Percentiles rank a stretch among this genome's conserved stretches.
Conservation (phyloP, 371 early-diverging fungal species). For the Entomophthora muscae region DNA sequence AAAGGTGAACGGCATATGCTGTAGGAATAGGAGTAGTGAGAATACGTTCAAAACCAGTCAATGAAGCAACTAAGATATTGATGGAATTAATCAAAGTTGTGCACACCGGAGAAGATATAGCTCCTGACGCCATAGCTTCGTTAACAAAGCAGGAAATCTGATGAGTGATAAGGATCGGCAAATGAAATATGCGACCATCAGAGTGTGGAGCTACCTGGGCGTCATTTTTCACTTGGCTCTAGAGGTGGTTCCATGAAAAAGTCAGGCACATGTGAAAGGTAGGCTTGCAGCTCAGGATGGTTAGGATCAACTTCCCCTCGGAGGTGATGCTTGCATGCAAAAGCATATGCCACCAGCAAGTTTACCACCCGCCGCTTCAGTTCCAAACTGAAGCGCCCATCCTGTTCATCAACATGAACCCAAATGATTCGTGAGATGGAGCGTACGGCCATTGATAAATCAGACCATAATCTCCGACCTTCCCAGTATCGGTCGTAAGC, state of each 20-base stretch:
- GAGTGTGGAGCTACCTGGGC: background rate
- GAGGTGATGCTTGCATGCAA: slow-evolving; percentile 49
- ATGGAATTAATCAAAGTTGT: background rate
- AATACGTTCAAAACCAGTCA: slow-evolving; percentile 43
- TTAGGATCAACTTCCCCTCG: slow-evolving; percentile 41
- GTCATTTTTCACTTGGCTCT: background rate
- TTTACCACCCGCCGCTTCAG: slow-evolving; percentile 50
- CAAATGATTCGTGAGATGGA: slow-evolving; percentile 43
- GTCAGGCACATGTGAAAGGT: slow-evolving; percentile 23
- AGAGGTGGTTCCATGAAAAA: background rate
- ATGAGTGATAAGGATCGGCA: background rate
- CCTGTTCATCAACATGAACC: slow-evolving; percentile 31
- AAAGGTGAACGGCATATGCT: slow-evolving; percentile 49
- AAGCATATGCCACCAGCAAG: slow-evolving; percentile 42
- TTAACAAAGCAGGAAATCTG: background rate
- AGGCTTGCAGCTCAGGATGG: slow-evolving; percentile 28
- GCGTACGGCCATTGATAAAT: slow-evolving; percentile 30
- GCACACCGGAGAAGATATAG: background rate
- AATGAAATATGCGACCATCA: background rate
- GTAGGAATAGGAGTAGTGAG: slow-evolving; percentile 45
- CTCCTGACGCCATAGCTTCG: background rate
- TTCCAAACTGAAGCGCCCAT: slow-evolving; percentile 29
- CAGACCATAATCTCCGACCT: slow-evolving; percentile 45
- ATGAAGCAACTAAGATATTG: slow-evolving; percentile 10
- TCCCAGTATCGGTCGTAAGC: slow-evolving; percentile 65